phyloP scores from a whole-genome alignment of 1,139 yeast genomes.

The Blastobotrys arbuscula region DNA sequence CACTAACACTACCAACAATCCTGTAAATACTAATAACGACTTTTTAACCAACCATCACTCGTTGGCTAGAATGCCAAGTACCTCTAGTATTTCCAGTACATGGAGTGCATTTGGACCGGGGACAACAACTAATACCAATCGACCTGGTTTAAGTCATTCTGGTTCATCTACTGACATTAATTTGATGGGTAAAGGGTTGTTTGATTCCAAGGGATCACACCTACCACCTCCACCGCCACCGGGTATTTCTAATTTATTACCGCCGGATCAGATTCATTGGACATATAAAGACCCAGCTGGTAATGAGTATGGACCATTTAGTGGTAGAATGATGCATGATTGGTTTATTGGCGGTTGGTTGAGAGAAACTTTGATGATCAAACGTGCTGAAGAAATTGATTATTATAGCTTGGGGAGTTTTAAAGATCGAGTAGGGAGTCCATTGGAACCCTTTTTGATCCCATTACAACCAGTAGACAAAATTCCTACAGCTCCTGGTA shows the following conservation, averaged over 20 bases:
- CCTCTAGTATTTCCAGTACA: neutral
- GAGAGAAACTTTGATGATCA: slow-evolving; percentile 48
- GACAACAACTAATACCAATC: neutral
- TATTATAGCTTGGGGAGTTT: slow-evolving; percentile 32
- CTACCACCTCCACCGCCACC: slow-evolving; percentile 25
- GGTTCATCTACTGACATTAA: neutral
- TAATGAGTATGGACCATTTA: slow-evolving; percentile 75
- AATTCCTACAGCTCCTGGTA: slow-evolving; percentile 2
- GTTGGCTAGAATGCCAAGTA: neutral
- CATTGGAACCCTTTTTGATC: slow-evolving; percentile 53
- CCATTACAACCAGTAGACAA: slow-evolving; percentile 38
- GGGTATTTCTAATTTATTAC: slow-evolving; percentile 20
- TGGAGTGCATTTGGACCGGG: slow-evolving; percentile 9
- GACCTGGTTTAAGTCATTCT: neutral
- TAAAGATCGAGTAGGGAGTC: slow-evolving; percentile 41
- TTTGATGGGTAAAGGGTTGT: slow-evolving; percentile 3
- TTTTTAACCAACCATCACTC: neutral
- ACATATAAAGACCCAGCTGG: slow-evolving; percentile 66
- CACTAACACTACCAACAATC: slow-evolving; percentile 12
- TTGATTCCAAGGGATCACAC: neutral
- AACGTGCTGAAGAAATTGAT: slow-evolving; percentile 41
- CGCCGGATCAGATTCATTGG: slow-evolving; percentile 55
- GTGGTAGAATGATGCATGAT: slow-evolving; percentile 67
- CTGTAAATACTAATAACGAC: neutral
- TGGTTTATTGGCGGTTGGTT: slow-evolving; percentile 69